Conservation (phyloP, 495 filamentous ascomycete species). For the Peziza echinospora region DNA sequence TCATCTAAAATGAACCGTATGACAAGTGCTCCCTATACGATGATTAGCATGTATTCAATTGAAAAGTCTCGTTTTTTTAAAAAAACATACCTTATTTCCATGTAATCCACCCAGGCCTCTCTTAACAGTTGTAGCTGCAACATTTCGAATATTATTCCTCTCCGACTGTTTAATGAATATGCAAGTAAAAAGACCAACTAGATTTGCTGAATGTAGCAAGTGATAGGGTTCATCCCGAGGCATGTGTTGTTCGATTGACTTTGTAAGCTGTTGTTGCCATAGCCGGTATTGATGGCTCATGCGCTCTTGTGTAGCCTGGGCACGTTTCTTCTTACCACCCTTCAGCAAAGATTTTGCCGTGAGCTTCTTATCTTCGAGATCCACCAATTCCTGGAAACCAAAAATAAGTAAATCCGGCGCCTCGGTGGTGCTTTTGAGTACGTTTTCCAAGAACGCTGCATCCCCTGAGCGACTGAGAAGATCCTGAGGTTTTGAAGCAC, state of each 20-base stretch:
- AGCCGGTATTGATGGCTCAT: slow-evolving; percentile 96
- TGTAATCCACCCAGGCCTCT: slow-evolving; percentile 82
- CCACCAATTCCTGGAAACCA: slow-evolving; percentile 93
- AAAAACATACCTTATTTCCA: slow-evolving; percentile 57
- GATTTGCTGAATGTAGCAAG: slow-evolving; percentile 64
- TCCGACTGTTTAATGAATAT: slow-evolving; percentile 73
- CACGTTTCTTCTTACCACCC: slow-evolving; percentile 66
- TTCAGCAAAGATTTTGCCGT: slow-evolving; percentile 66
- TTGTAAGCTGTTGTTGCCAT: slow-evolving; percentile 74
- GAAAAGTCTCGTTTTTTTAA: not conserved
- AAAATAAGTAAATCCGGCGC: slow-evolving; percentile 83
- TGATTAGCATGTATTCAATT: slow-evolving; percentile 2
- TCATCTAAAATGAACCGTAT: slow-evolving; percentile 81
- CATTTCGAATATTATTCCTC: slow-evolving; percentile 47
- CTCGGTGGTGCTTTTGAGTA: slow-evolving; percentile 46
- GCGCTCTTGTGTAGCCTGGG: slow-evolving; percentile 55
- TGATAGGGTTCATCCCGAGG: slow-evolving; percentile 58
- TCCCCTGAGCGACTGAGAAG: slow-evolving; percentile 46
- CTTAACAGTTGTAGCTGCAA: slow-evolving; percentile 69
- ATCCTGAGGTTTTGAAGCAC: slow-evolving; percentile 67
- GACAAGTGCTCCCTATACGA: slow-evolving; percentile 53
- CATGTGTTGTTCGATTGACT: slow-evolving; percentile 63
- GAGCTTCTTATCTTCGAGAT: slow-evolving; percentile 87
- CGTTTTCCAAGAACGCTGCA: slow-evolving; percentile 49
- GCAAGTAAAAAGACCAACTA: slow-evolving; percentile 89